Conservation (phyloP, 2,329 filamentous ascomycete species). For the Colletotrichum plurivorum region DNA sequence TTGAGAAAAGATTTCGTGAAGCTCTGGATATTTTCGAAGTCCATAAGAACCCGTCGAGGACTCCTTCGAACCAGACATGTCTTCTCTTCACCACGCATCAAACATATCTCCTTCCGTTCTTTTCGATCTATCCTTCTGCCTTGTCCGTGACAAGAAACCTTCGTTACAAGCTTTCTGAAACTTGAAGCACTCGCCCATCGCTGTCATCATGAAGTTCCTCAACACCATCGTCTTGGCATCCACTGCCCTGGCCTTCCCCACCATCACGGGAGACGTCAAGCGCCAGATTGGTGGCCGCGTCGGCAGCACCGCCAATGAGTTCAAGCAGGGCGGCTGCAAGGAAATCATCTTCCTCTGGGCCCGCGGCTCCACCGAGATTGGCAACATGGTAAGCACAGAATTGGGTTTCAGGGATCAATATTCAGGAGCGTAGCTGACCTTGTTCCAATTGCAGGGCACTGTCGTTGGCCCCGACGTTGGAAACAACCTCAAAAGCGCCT, state of each 20-base stretch:
- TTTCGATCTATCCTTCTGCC: conserved; percentile 4
- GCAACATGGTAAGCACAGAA: conserved; percentile 40
- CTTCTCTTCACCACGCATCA: background rate
- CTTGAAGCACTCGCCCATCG: background rate
- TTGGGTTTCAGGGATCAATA: background rate
- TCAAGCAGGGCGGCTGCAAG: conserved; percentile 42
- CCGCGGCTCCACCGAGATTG: conserved; percentile 42
- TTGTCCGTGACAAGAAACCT: conserved; percentile 26
- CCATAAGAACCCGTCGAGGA: conserved; percentile 16
- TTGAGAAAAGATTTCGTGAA: conserved; percentile 17
- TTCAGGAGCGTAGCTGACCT: background rate
- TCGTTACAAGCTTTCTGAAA: conserved; percentile 4
- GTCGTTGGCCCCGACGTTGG: conserved; percentile 39
- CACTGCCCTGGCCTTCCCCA: conserved; percentile 34
- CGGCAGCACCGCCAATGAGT: conserved; percentile 41
- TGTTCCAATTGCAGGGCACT: conserved; percentile 26
- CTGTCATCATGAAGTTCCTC: conserved; percentile 36
- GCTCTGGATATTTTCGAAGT: background rate
- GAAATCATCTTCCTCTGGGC: conserved; percentile 44
- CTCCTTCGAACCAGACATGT: background rate
- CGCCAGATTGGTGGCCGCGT: conserved; percentile 21
- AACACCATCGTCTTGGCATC: conserved; percentile 32
- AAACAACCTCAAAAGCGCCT: conserved; percentile 37
- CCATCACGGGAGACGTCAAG: conserved; percentile 27
- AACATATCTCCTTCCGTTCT: conserved; percentile 7